These are phyloP conservation scores for Carex arenaria DNA, from an alignment of 202 grass and related monocot species.

Conservation along the genomic window DNA sequence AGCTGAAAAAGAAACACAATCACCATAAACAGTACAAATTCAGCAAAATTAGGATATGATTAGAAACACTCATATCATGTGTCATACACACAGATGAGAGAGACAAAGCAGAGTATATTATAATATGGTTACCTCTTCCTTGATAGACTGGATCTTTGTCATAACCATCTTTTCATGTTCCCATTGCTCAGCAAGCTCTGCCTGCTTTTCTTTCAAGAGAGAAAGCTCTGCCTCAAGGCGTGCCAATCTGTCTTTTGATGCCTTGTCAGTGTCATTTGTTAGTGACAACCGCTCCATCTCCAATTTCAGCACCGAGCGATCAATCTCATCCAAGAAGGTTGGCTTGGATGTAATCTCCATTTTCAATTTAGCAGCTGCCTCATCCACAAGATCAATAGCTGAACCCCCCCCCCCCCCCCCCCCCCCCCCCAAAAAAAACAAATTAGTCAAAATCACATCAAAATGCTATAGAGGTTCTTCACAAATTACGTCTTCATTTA, in stretches of 20 bases:
- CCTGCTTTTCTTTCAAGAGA: conserved; percentile 81
- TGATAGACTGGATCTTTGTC: conserved; percentile 93
- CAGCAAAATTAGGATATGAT: neutral
- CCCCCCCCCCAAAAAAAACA: neutral
- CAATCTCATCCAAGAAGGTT: conserved; percentile 90
- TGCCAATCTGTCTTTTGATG: conserved; percentile 81
- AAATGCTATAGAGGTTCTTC: neutral
- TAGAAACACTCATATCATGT: neutral
- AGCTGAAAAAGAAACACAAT: neutral
- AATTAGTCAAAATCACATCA: neutral
- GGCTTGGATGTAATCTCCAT: conserved; percentile 99
- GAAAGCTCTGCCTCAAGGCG: conserved; percentile 74
- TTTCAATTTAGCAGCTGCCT: conserved; percentile 95
- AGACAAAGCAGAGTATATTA: neutral
- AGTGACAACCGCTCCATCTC: conserved; percentile 98
- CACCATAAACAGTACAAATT: conserved; percentile 12
- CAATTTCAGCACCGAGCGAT: conserved; percentile 90
- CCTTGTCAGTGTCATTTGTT: conserved; percentile 96
- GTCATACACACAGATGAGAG: neutral
- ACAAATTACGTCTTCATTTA: neutral
- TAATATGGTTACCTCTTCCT: conserved; percentile 66
- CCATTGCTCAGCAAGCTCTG: conserved; percentile 81
- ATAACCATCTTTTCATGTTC: conserved; percentile 85
- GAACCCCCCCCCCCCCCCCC: too few relatives aligned
- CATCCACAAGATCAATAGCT: conserved; percentile 98